Conservation (phyloP, 768 basidiomycete genomes). For the Chalciporus pseudorubinellus region DNA sequence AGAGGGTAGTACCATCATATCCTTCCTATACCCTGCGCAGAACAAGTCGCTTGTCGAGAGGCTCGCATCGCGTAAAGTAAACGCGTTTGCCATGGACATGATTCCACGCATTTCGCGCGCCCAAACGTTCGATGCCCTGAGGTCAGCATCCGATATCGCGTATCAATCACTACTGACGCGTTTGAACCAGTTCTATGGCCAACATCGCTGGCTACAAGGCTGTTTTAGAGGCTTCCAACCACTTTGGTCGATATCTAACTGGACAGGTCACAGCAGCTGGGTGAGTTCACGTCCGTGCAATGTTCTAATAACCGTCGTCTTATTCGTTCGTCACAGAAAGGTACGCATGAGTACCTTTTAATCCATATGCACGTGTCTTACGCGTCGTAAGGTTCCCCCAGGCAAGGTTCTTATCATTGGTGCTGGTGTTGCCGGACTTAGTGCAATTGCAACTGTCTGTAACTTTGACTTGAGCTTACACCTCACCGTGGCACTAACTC, state of each 20-base stretch:
- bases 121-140: conserved; percentile 86
- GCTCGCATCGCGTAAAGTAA: conserved; percentile 62
- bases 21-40: conserved; percentile 81
- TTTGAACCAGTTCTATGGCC: conserved; percentile 72
- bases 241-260: conserved; percentile 86
- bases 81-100: conserved; percentile 87
- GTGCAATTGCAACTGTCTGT: conserved; percentile 79
- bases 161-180: conserved; percentile 1
- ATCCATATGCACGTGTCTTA: conserved; percentile 16
- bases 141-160: conserved; percentile 40
- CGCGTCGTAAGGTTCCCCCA: conserved; percentile 63
- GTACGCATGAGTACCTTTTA: conserved; percentile 22
- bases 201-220: conserved; percentile 94
- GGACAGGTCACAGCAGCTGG: conserved; percentile 91
- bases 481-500: not conserved
- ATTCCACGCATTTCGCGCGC: conserved; percentile 90
- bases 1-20: conserved; percentile 76
- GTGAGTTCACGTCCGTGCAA: conserved; percentile 41
- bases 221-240: conserved; percentile 84
- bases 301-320: conserved; percentile 6
- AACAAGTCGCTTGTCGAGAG: conserved; percentile 73
- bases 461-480: not conserved
- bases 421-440: conserved; percentile 85
- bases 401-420: conserved; percentile 87
- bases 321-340: conserved; percentile 36